Evolutionary conservation across 768 basidiomycete species (phyloP).

Genomic region (Cubamyces lactineus): DNA sequence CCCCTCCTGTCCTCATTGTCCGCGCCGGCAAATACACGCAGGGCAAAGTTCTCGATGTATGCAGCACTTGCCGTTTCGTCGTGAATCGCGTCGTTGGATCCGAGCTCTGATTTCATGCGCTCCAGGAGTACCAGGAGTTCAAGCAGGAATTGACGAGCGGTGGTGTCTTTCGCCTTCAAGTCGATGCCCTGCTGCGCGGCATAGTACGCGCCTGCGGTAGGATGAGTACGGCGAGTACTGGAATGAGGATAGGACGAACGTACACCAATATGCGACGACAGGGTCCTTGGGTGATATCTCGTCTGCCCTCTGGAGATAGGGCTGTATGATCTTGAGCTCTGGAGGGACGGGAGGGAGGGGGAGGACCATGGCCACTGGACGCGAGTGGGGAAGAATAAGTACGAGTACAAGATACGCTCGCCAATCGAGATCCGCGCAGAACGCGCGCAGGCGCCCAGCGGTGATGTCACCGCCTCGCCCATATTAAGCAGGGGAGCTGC

Average conservation of each 20-base stretch:
- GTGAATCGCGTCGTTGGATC: constrained; percentile 77
- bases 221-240: background rate
- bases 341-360: constrained; percentile 62
- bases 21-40: constrained; percentile 84
- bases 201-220: constrained; percentile 77
- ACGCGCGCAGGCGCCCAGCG: background rate
- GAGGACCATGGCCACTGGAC: constrained; percentile 40
- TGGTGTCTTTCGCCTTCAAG: constrained; percentile 64
- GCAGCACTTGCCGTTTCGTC: constrained; percentile 82
- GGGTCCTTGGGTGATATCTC: constrained; percentile 85
- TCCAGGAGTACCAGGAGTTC: constrained; percentile 80
- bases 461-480: constrained; percentile 20
- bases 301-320: constrained; percentile 88
- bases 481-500: constrained; percentile 7
- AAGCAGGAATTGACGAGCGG: constrained; percentile 70
- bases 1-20: constrained; percentile 91
- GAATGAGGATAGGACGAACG: constrained; percentile 35
- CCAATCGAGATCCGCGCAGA: constrained; percentile 15
- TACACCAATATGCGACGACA: constrained; percentile 95
- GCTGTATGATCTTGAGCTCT: constrained; percentile 68
- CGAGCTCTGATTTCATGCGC: constrained; percentile 74
- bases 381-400: background rate
- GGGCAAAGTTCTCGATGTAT: constrained; percentile 94
- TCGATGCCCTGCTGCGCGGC: constrained; percentile 87
- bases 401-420: constrained; percentile 1